Base-by-base conservation (phyloP, 768 basidiomycete genomes). In the Naganishia vaughanmartiniae region DNA sequence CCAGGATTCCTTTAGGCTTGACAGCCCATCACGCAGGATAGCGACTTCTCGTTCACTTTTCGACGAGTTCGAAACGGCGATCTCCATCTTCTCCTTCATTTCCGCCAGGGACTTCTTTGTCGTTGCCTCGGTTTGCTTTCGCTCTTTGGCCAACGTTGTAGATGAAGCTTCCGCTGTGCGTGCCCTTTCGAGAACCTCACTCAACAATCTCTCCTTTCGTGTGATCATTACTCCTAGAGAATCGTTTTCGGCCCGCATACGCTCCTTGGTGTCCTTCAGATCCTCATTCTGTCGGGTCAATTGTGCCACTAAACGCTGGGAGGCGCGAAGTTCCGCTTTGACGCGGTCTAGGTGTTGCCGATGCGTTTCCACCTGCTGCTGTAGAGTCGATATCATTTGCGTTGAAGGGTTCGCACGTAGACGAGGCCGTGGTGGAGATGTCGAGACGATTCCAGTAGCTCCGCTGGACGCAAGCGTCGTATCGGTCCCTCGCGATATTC, bases 131-230 rank as follows among this genome's bases (percentile, higher is more conserved):
- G 76, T 66, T 0, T 73, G 67, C 68, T 78, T 77, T 24, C 73
- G 72, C 1, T 73, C 72, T 2, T 78, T 73, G 48, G 63, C 68
- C 12, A 76, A 73, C 21, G 70, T 67, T 2, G 74, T 36, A 14
- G 78, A 63, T 11, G 76, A 55, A 15, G 77, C 69, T 73, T 81
- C 80, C 17, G 80, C 80, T 0, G 76, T 74, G 34, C 80, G 72
- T 9, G 80, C 80, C 54, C 80, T 54, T 34, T 81, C 80, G 7
- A 81, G 73, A 10, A 79, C 76, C 74, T 81, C 80, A 69, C 77
- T 76, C 34, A 81, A 67, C 21, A 79, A 60, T 0, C 79, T 71
- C 67, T 81, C 78, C 66, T 79, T 79, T 53, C 80, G 66, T 5
- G 73, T 66, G 36, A 81, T 77, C 17, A 78, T 74, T 46, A 79